phyloP scores from a whole-genome alignment of 1,284 basidiomycete genomes.

The Pterulicium gracile region DNA sequence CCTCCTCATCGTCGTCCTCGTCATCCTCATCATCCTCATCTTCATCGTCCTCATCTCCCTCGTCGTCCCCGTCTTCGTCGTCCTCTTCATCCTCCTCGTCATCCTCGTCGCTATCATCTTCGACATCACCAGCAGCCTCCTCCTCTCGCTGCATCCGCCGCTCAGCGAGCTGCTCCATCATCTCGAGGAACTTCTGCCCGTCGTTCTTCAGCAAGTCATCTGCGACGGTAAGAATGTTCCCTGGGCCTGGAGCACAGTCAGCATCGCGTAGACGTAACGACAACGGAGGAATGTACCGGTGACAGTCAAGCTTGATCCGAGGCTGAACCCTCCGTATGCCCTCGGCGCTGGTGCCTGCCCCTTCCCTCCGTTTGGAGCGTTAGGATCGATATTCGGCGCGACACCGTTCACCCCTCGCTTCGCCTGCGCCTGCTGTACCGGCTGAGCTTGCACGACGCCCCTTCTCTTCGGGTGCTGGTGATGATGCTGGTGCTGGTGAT shows the following conservation, averaged over 20 bases:
- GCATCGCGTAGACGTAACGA: conserved; percentile 7
- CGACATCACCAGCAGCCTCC: conserved; percentile 42
- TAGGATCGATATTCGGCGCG: conserved; percentile 18
- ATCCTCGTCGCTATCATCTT: conserved; percentile 26
- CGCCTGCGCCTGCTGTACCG: conserved; percentile 3
- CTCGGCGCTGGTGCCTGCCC: conserved; percentile 29
- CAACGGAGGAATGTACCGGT: conserved; percentile 40
- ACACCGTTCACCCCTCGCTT: conserved; percentile 11
- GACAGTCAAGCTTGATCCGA: conserved; percentile 72
- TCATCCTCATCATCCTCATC: conserved; percentile 4
- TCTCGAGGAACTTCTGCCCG: conserved; percentile 97
- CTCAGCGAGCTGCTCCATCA: conserved; percentile 99
- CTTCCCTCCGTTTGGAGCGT: conserved; percentile 22
- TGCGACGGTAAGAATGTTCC: conserved; percentile 95
- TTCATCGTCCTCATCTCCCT: background rate
- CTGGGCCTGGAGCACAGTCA: conserved; percentile 36
- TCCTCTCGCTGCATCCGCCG: conserved; percentile 89
- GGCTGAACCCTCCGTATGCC: conserved; percentile 62
- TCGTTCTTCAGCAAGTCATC: conserved; percentile 98
- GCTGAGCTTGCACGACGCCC: conserved; percentile 10
- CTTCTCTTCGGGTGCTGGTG: conserved; percentile 13
- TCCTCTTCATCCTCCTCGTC: conserved; percentile 18
- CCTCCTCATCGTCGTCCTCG: conserved; percentile 20
- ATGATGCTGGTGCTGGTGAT: no score
- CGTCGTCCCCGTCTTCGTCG: conserved; percentile 15